Conservation (phyloP, 2,329 filamentous ascomycete species). For the Pseudopithomyces chartarum region DNA sequence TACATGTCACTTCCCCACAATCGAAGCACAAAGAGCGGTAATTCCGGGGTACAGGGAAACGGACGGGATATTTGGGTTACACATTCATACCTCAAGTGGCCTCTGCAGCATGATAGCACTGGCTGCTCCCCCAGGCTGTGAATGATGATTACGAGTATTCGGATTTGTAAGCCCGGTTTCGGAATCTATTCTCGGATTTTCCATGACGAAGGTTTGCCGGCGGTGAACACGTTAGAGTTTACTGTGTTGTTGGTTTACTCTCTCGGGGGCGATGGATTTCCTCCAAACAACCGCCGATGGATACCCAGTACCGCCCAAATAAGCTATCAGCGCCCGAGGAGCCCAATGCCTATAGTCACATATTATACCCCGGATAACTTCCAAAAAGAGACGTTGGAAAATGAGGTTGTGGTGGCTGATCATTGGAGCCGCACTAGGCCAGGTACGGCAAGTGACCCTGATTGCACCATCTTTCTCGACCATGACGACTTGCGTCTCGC, state of each 20-base stretch:
- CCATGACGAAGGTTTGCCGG: no score
- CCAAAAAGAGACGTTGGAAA: background rate
- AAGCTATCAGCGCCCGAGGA: background rate
- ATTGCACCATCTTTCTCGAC: conserved; percentile 5
- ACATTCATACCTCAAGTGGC: background rate
- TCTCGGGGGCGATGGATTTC: background rate
- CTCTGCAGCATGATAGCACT: background rate
- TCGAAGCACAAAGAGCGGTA: background rate
- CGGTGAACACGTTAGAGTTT: background rate
- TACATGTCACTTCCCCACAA: conserved; percentile 10
- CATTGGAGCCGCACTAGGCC: conserved; percentile 6
- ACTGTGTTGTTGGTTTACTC: background rate
- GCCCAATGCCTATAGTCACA: background rate
- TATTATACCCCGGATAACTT: background rate
- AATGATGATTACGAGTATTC: no score
- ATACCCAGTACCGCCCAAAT: background rate
- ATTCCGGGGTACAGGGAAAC: background rate
- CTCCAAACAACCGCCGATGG: background rate
- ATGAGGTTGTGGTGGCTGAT: background rate
- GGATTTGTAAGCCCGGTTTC: background rate
- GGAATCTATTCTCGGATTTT: background rate
- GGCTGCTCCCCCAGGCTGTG: background rate
- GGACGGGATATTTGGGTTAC: background rate
- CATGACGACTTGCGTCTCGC: conserved; percentile 4
- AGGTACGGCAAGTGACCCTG: background rate